Evolutionary conservation across 148 eudicot species (phyloP).

Genomic region (Chenopodium formosanum): DNA sequence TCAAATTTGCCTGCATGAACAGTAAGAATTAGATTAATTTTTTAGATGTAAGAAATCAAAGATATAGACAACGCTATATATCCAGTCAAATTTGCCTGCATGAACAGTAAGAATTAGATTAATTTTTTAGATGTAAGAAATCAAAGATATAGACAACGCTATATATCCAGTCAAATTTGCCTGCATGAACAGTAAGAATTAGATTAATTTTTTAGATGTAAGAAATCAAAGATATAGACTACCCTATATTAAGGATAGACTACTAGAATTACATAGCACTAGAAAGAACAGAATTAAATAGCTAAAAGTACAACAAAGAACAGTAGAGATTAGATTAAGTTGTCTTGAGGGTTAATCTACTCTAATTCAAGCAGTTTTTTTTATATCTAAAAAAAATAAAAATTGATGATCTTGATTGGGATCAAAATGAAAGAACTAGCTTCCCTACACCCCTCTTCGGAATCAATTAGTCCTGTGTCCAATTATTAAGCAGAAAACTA

Average conservation of each 20-base stretch:
- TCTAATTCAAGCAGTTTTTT: neutral
- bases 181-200: too few species aligned
- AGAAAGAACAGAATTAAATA: neutral
- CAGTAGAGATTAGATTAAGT: neutral
- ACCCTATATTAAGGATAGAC: neutral
- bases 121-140: neutral
- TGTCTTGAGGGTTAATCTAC: too few species aligned
- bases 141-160: too few species aligned
- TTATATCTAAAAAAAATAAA: neutral
- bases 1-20: constrained; percentile 40
- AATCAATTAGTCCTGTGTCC: neutral
- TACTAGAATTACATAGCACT: neutral
- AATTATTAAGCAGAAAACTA: neutral
- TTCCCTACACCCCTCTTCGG: neutral
- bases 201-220: neutral
- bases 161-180: too few species aligned
- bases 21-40: neutral
- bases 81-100: constrained; percentile 43
- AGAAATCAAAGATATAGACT: neutral
- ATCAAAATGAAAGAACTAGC: neutral
- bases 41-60: neutral
- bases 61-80: neutral
- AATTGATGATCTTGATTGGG: neutral
- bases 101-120: neutral
- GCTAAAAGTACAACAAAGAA: neutral